Evolutionary conservation across 2,329 filamentous ascomycete genomes (phyloP), one percentile per base, ranked within the genome.

Genomic region (Phaeoacremonium minimum): DNA sequence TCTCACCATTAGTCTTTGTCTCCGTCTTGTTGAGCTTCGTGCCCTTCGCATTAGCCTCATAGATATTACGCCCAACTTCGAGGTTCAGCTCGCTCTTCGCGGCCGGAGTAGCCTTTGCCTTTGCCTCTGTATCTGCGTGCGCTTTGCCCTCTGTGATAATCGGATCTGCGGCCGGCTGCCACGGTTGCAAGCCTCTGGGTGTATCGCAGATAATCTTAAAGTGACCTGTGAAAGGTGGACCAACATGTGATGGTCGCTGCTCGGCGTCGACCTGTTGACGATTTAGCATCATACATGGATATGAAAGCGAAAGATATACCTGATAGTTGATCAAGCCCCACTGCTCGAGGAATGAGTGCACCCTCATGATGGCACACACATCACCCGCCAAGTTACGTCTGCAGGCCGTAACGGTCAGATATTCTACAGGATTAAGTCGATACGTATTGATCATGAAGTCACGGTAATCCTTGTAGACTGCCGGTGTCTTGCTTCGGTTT

Each of bases 401-500:
- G 59, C 93, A 98, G 34, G 93, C 93, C 9, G 93, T 98, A 37
- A 98, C 91, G 5, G 93, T 98, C 37, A 98, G 74, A 56, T 98
- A 98, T 61, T 98, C 93, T 36, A 89, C 77, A 5, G 93, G 93
- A 57, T 97, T 98, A 38, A 98, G 70, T 26, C 93, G 84, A 64
- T 98, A 98, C 12, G 93, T 97, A 68, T 98, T 98, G 68, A 98
- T 89, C 93, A 98, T 98, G 58, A 98, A 98, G 57, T 98, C 93
- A 50, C 93, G 84, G 64, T 98, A 98, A 58, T 98, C 93, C 65
- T 97, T 97, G 71, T 98, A 98, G 15, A 97, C 87, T 33, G 89
- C 83, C 1, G 89, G 85, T 0, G 93, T 98, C 69, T 98, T 98
- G 80, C 93, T 97, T 53, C 93, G 85, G 65, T 98, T 98, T 42